Conservation (phyloP, 495 filamentous ascomycete species). For the Aspergillus sclerotiicarbonarius region DNA sequence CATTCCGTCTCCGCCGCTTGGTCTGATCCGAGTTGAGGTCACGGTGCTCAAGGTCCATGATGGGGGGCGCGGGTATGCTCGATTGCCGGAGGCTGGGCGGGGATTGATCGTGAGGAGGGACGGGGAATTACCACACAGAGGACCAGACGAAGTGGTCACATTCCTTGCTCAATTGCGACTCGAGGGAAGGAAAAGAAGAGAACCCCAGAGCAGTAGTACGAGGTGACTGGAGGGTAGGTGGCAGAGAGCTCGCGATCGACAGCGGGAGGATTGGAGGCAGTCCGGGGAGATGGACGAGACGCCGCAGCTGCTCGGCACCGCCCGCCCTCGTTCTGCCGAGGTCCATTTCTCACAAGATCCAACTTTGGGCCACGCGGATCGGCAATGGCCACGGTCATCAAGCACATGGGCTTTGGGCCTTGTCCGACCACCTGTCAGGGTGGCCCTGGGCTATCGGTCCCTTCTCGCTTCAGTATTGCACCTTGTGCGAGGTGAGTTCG, state of each 20-base stretch:
- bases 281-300: conserved; percentile 17
- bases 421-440: too few relatives aligned
- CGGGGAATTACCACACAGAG: conserved; percentile 4
- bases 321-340: conserved; percentile 39
- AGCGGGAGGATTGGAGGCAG: conserved; percentile 19
- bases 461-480: too few relatives aligned
- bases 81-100: conserved; percentile 25
- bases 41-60: conserved; percentile 40
- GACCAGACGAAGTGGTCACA: conserved; percentile 2
- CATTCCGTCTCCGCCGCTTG: conserved; percentile 37
- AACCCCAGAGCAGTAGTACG: background rate
- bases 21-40: conserved; percentile 40
- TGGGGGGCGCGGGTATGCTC: conserved; percentile 18
- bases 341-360: conserved; percentile 25
- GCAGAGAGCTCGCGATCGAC: conserved; percentile 1
- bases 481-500: too few relatives aligned
- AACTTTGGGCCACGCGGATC: background rate
- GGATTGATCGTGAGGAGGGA: conserved; percentile 6
- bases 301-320: conserved; percentile 26
- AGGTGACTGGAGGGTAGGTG: background rate
- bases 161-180: conserved; percentile 4
- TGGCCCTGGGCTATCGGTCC: too few relatives aligned
- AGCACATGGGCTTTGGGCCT: background rate
- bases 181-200: conserved; percentile 3
- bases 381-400: background rate